These are phyloP conservation scores for Aspergillus sp. DNA, from an alignment of 2,329 filamentous ascomycete species.

Conservation along the genomic window DNA sequence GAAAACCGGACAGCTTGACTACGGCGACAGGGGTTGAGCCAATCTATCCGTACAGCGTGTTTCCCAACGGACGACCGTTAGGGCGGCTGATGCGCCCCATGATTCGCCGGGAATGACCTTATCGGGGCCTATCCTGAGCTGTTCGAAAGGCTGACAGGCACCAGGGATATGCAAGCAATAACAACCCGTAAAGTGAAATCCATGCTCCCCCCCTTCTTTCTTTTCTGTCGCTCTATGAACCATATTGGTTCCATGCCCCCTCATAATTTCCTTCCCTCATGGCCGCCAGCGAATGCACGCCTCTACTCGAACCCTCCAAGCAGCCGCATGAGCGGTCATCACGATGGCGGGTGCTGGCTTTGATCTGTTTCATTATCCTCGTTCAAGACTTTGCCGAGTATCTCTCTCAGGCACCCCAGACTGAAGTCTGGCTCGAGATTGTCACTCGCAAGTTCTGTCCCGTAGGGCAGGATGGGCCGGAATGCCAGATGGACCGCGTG, in stretches of 20 bases:
- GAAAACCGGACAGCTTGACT: not conserved
- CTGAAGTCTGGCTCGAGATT: not conserved
- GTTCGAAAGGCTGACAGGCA: not conserved
- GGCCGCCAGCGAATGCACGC: not conserved
- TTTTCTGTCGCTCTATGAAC: not conserved
- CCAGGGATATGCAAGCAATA: not conserved
- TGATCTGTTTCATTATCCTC: not conserved
- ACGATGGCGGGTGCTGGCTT: not conserved
- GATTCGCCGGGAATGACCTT: not conserved
- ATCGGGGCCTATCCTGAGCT: not conserved
- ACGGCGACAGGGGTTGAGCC: not conserved
- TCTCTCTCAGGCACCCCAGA: not conserved
- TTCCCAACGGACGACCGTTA: not conserved
- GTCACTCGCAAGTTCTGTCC: not conserved
- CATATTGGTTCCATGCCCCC: too few relatives aligned
- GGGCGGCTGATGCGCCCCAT: not conserved
- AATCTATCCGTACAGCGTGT: not conserved
- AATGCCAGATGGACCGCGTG: constrained; percentile 12
- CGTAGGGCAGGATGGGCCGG: not conserved
- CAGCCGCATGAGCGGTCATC: not conserved
- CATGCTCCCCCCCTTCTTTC: not conserved
- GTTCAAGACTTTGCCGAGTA: not conserved
- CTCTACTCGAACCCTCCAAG: not conserved
- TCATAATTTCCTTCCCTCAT: not conserved
- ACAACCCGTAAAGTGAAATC: not conserved